These are phyloP conservation scores for Pleurotus tuoliensis DNA, from an alignment of 768 basidiomycete genomes.

Conservation along the genomic window DNA sequence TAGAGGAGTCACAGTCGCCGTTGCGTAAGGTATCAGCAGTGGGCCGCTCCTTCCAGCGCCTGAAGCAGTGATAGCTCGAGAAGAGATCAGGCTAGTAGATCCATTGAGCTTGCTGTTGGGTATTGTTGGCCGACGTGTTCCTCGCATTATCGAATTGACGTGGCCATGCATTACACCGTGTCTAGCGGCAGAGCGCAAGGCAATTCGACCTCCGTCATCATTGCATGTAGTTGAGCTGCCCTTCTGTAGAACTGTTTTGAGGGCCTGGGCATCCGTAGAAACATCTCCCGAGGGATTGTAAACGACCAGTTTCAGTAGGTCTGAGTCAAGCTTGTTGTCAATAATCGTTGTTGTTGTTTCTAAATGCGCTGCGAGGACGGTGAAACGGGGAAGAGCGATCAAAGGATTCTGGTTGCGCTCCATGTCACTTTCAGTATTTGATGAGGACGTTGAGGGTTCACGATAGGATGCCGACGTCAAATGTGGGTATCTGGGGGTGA, in stretches of 20 bases:
- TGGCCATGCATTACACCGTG: conserved; percentile 20
- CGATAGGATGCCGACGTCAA: neutral
- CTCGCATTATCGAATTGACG: conserved; percentile 11
- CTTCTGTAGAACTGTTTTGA: conserved; percentile 60
- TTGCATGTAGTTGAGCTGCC: conserved; percentile 57
- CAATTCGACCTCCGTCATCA: conserved; percentile 58
- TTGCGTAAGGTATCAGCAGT: conserved; percentile 58
- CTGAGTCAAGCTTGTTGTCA: conserved; percentile 51
- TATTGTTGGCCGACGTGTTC: neutral
- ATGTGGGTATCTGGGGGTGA: conserved; percentile 38
- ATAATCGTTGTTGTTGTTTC: conserved; percentile 58
- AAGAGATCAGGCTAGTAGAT: neutral
- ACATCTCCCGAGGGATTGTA: conserved; percentile 56
- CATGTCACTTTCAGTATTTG: conserved; percentile 16
- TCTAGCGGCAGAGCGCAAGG: conserved; percentile 35
- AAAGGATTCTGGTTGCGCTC: conserved; percentile 31
- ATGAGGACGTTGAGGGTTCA: conserved; percentile 18
- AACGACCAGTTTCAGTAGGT: conserved; percentile 50
- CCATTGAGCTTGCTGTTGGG: neutral
- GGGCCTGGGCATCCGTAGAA: conserved; percentile 52
- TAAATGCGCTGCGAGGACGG: conserved; percentile 61
- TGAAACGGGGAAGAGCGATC: conserved; percentile 65
- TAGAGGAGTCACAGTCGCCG: conserved; percentile 51
- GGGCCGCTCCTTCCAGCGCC: conserved; percentile 48
- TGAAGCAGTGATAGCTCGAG: conserved; percentile 8